These are phyloP conservation scores for Albifimbria verrucaria DNA, from an alignment of 2,329 filamentous ascomycete genomes.

Conservation along the genomic window DNA sequence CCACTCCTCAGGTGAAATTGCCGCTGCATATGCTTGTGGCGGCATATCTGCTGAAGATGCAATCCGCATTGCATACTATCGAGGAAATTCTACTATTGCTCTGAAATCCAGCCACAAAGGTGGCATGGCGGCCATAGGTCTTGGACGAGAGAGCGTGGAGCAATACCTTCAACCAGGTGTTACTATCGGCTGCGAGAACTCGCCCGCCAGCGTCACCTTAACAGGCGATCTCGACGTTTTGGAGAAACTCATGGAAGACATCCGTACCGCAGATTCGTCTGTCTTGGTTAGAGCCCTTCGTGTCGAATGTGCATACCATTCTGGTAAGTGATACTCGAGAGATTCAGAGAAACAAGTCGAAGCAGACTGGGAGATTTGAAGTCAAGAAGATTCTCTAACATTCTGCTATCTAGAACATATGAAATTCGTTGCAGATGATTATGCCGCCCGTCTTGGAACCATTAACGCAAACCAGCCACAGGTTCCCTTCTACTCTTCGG, in stretches of 20 bases:
- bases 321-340: too few species aligned
- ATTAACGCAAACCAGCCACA: constrained; percentile 2
- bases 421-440: constrained; percentile 19
- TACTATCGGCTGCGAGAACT: constrained; percentile 36
- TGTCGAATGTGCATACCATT: too few species aligned
- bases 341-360: too few species aligned
- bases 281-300: too few species aligned
- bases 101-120: not conserved
- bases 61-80: constrained; percentile 35
- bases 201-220: constrained; percentile 30
- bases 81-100: constrained; percentile 24
- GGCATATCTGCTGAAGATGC: constrained; percentile 30
- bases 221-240: constrained; percentile 26
- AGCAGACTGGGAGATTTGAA: too few species aligned
- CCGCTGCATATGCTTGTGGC: constrained; percentile 39
- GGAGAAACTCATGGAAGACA: constrained; percentile 17
- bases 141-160: constrained; percentile 25
- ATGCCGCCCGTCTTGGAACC: constrained; percentile 15
- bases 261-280: too few species aligned
- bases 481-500: constrained; percentile 21
- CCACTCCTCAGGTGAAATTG: constrained; percentile 42
- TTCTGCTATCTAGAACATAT: constrained; percentile 41
- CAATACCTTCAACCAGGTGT: constrained; percentile 21
- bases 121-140: constrained; percentile 38
- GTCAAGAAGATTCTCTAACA: too few species aligned